phyloP scores from a whole-genome alignment of 305 asterid genomes.

The Petunia hybrid region DNA sequence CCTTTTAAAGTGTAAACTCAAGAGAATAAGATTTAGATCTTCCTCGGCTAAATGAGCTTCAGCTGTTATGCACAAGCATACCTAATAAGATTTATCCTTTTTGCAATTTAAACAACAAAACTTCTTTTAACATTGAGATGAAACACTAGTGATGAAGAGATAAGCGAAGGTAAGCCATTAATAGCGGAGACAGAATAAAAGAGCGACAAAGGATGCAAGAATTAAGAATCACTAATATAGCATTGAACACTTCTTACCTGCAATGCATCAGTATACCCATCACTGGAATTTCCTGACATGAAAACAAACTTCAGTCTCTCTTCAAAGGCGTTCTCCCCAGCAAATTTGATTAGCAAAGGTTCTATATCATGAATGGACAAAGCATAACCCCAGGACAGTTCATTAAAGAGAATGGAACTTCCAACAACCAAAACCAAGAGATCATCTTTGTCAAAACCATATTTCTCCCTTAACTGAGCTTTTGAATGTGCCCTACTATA shows the following conservation, averaged over 20 bases:
- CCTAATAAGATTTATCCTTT: constrained; percentile 6
- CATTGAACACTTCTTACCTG: constrained; percentile 57
- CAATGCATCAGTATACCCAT: constrained; percentile 71
- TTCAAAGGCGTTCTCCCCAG: constrained; percentile 57
- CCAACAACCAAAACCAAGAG: constrained; percentile 85
- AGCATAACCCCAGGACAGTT: constrained; percentile 87
- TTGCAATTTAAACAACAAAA: constrained; percentile 6
- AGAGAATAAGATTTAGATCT: background rate
- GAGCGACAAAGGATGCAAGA: background rate
- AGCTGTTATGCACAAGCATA: constrained; percentile 7
- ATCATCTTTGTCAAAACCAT: constrained; percentile 74
- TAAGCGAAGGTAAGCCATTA: constrained; percentile 8
- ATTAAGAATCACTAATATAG: constrained; percentile 17
- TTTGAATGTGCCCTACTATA: constrained; percentile 80
- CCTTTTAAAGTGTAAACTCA: background rate
- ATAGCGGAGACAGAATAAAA: constrained; percentile 5
- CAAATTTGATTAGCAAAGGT: constrained; percentile 77
- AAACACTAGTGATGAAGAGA: background rate
- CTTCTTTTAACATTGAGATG: constrained; percentile 5
- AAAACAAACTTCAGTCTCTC: constrained; percentile 71
- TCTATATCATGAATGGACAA: constrained; percentile 78
- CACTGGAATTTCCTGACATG: constrained; percentile 87
- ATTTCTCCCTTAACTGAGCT: constrained; percentile 71
- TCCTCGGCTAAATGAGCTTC: constrained; percentile 13
- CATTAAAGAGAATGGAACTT: constrained; percentile 81